Conservation (phyloP, 371 early-diverging fungal genomes). For the Mucor ambiguus region DNA sequence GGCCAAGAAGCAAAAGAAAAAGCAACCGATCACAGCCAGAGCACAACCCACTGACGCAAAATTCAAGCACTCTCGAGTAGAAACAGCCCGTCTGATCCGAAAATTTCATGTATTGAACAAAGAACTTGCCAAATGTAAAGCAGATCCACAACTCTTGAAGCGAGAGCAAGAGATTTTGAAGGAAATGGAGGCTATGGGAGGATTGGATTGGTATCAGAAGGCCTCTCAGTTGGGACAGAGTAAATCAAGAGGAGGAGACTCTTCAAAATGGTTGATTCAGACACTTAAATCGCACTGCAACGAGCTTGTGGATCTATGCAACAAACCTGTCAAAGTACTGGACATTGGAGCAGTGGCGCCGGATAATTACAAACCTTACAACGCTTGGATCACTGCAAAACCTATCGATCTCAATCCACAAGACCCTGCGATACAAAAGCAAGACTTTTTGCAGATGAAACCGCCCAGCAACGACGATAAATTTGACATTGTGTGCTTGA, state of each 20-base stretch:
- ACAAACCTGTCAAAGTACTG: slow-evolving; percentile 57
- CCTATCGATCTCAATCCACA: slow-evolving; percentile 91
- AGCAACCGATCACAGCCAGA: slow-evolving; percentile 27
- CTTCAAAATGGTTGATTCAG: slow-evolving; percentile 81
- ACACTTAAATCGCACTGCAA: slow-evolving; percentile 39
- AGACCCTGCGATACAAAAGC: slow-evolving; percentile 65
- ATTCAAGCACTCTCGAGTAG: slow-evolving; percentile 49
- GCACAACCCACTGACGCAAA: slow-evolving; percentile 14
- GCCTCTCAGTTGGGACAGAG: slow-evolving; percentile 84
- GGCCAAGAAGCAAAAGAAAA: slow-evolving; percentile 28
- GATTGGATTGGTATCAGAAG: slow-evolving; percentile 86
- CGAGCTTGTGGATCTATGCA: slow-evolving; percentile 10
- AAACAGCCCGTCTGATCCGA: slow-evolving; percentile 71
- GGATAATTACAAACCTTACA: slow-evolving; percentile 70
- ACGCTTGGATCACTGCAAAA: slow-evolving; percentile 67
- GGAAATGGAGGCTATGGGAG: slow-evolving; percentile 84
- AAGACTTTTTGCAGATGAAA: slow-evolving; percentile 78
- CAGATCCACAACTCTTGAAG: slow-evolving; percentile 9
- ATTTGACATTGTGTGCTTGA: slow-evolving; percentile 84
- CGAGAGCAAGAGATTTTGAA: slow-evolving; percentile 45
- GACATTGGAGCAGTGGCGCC: slow-evolving; percentile 90
- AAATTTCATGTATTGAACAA: slow-evolving; percentile 78
- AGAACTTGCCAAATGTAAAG: slow-evolving; percentile 57
- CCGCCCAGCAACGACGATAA: slow-evolving; percentile 32
- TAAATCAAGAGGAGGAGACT: slow-evolving; percentile 81